A percentile compares a stretch with the other conserved stretches of the same genome.
Conservation (phyloP, 2,329 filamentous ascomycete genomes). For the Claviceps fusiformis region DNA sequence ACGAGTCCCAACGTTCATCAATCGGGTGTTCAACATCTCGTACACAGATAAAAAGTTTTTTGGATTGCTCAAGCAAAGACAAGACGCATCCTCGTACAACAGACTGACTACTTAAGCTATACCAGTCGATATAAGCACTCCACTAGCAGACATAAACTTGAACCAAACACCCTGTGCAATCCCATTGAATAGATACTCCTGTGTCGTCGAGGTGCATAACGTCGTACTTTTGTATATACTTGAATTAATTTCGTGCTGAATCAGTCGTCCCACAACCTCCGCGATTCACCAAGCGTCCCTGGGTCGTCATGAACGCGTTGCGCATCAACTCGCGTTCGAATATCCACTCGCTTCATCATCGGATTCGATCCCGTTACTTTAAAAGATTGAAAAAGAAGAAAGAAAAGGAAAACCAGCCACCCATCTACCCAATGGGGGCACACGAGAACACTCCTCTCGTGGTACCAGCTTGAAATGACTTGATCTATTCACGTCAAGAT, state of each 20-base stretch:
- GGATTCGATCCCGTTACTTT: neutral
- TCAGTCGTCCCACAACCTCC: neutral
- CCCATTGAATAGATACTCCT: neutral
- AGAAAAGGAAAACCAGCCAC: neutral
- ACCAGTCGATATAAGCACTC: neutral
- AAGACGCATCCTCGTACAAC: too few species aligned
- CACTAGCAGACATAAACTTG: neutral
- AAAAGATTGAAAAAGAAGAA: neutral
- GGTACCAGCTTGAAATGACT: slow-evolving; percentile 5
- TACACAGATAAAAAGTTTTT: too few species aligned
- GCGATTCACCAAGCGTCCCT: neutral
- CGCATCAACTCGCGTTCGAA: neutral
- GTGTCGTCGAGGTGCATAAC: neutral
- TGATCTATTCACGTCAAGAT: slow-evolving; percentile 1
- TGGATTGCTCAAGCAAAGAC: too few species aligned
- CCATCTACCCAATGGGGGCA: slow-evolving; percentile 5
- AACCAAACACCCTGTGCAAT: neutral
- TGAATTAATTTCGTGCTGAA: neutral
- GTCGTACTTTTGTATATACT: neutral
- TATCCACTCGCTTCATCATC: neutral
- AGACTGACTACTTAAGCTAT: too few species aligned
- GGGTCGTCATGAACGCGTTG: neutral
- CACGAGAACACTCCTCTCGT: slow-evolving; percentile 10
- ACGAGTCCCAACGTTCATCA: too few species aligned
- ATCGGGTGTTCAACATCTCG: too few species aligned